Evolutionary conservation across 2,329 filamentous ascomycete species (phyloP), one percentile per base, ranked within the genome.

Genomic region (Penicillium sp.): DNA sequence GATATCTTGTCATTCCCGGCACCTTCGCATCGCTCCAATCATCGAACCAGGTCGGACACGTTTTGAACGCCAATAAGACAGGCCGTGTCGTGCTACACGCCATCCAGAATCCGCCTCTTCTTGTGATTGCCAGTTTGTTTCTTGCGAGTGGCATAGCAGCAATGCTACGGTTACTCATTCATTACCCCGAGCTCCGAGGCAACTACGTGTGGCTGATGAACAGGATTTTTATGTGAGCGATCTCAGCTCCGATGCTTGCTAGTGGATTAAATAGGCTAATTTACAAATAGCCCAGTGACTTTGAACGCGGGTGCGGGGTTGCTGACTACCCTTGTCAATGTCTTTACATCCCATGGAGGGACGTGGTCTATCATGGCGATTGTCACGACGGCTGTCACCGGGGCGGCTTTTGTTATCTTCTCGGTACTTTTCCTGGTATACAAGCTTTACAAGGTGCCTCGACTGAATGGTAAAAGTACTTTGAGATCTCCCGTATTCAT

Each of bases 311-410:
- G 28, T 36, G 51, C 51, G 3, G 51, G 44, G 16, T 28, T 53
- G 21, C 36, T 53, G 3, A 53, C 51, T 16, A 53, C 44, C 5
- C 7, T 53, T 11, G 26, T 53, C 28, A 53, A 53, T 21, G 51
- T 53, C 10, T 47, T 13, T 24, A 43, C 43, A 13, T 43, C 51
- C 19, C 36, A 43, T n/a, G 37, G 44, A 9, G 44, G 44, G 7
- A 13, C 24, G 5, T 53, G 51, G 51, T 53, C 44, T 14, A 34
- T 53, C 9, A 53, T 53, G 51, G 45, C 51, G n/a, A 53, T 53
- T 18, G 21, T 48, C 5, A 53, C 44, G 36, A 43, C 44, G 18
- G 28, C 8, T 44, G 51, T 53, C 2, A 53, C 51, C 21, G 45
- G 51, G 16, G 19, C 36, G 14, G 48, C 37, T 16, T 19, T 48